Evolutionary conservation across 1,284 basidiomycete species (phyloP), one percentile per base, ranked within the genome.

Genomic region (Cryptococcus neoformans): DNA sequence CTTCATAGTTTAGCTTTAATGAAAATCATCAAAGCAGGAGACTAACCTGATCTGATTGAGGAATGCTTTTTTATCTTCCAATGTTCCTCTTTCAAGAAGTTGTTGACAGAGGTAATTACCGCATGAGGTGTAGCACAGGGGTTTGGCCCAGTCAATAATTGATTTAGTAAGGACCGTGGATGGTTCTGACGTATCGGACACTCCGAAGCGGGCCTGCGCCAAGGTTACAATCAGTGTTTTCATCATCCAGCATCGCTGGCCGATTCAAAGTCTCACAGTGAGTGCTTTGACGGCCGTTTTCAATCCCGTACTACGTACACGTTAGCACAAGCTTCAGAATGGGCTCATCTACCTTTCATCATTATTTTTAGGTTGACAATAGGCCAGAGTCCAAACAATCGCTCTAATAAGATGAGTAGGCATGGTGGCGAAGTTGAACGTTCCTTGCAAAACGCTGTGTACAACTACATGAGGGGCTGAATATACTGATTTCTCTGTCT

Each of bases 101-200:
- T 75, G 73, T 47, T 75, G 73, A 55, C 73, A 75, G 12, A 75
- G 66, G 49, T 75, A 73, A 54, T 75, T 75, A 21, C 73, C 73
- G 46, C 70, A 73, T 36, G 72, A 71, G 11, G 72, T 73, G 51
- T 64, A 70, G 57, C 73, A 75, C n/a, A 75, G 69, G 3, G 58
- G 55, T 44, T 67, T 65, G 8, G 72, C 72, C 59, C 58, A 68
- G 44, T 72, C 72, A 10, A 71, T 60, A 51, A 73, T 75, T 16
- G 65, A 58, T 34, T 54, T 58, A 44, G 67, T 62, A 10, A 75
- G 58, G 40, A 57, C 48, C 4, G 42, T 21, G 0, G 54, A 45
- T 1, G 54, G 44, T 7, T 59, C 58, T 8, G 55, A 45, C 3
- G 49, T 44, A 11, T 58, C 58, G 28, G 64, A 58, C 10, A 55